Conservation (phyloP, 2,329 filamentous ascomycete genomes). For the Mariannaea elegans region DNA sequence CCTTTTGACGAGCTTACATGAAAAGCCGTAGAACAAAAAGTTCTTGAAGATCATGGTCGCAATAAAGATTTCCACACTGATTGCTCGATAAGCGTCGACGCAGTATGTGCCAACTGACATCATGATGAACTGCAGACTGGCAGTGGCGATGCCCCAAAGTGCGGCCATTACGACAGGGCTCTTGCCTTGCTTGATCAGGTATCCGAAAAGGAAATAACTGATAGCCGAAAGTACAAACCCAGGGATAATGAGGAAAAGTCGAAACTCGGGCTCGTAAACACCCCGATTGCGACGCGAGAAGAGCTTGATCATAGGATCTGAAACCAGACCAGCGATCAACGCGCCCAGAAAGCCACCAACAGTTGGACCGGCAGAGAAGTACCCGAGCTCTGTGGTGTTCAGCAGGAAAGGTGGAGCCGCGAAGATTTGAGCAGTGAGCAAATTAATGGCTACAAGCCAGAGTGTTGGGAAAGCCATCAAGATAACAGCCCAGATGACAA, state of each 20-base stretch:
- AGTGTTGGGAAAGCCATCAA: background rate
- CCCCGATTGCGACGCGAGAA: background rate
- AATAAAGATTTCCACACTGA: slow-evolving; percentile 6
- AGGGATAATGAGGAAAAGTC: background rate
- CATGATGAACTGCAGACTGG: background rate
- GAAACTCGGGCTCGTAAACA: slow-evolving; percentile 7
- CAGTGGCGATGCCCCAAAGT: background rate
- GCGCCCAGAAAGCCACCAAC: background rate
- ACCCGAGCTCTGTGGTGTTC: background rate
- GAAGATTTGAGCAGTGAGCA: slow-evolving; percentile 1
- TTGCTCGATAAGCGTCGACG: background rate
- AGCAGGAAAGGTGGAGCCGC: background rate
- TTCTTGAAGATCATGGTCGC: slow-evolving; percentile 1
- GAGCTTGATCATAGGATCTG: background rate
- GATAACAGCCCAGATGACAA: background rate
- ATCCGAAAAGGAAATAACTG: background rate
- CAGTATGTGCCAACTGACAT: background rate
- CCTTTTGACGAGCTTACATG: no score
- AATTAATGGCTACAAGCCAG: background rate
- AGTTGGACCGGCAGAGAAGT: background rate
- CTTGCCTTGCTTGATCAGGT: background rate
- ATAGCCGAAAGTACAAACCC: background rate
- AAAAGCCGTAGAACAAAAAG: background rate
- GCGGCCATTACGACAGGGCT: background rate
- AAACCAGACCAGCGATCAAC: background rate